Conservation (phyloP, 78 protist species). For the Blattamonas nauphoetae region DNA sequence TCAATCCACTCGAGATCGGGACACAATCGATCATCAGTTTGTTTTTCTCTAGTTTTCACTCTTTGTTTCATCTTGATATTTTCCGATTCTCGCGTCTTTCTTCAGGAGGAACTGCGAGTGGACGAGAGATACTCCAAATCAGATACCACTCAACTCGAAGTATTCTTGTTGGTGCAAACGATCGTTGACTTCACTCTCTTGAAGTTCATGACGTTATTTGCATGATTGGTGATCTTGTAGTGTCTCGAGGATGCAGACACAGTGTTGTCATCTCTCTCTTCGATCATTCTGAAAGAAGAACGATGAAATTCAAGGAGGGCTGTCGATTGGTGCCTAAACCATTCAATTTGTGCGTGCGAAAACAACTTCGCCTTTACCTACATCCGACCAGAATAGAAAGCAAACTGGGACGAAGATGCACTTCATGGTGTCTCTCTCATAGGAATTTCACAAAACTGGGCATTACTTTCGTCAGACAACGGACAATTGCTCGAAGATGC, state of each 20-base stretch:
- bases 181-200: not conserved
- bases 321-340: too few relatives aligned
- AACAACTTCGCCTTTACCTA: too few relatives aligned
- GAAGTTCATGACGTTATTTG: constrained; percentile 4
- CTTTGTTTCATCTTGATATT: too few relatives aligned
- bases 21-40: too few relatives aligned
- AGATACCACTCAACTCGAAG: not conserved
- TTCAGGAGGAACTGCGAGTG: not conserved
- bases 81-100: too few relatives aligned
- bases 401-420: not conserved
- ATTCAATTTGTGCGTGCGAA: too few relatives aligned
- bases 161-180: not conserved
- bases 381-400: not conserved
- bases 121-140: not conserved
- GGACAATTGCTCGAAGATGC: not conserved
- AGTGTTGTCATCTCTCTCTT: not conserved
- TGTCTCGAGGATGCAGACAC: not conserved
- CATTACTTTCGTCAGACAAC: not conserved
- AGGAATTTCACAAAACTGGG: not conserved
- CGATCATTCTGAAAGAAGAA: not conserved
- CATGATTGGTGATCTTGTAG: not conserved
- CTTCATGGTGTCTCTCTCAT: not conserved
- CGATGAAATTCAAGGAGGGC: not conserved
- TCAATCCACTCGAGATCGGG: too few relatives aligned
- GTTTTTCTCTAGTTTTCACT: too few relatives aligned